A percentile compares a stretch with the other conserved stretches of the same genome.
Evolutionary conservation across 306 rosid genomes (phyloP).

Genomic region (Arachis stenosperma): DNA sequence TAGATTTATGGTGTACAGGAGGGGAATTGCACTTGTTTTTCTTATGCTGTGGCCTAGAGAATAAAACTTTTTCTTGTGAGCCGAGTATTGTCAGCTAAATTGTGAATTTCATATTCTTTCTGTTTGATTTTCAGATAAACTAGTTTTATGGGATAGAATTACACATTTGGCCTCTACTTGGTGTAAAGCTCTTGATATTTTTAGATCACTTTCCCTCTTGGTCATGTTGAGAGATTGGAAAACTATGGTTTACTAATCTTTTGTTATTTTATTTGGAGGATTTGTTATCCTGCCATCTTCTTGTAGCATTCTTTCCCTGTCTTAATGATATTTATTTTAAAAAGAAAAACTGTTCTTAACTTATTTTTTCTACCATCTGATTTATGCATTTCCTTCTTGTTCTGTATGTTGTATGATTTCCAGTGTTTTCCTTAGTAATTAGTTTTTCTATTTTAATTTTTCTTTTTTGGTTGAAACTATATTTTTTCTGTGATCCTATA

Average conservation of each 20-base stretch:
- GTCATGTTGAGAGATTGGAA: no score
- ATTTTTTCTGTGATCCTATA: conserved; percentile 30
- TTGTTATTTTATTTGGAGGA: no score
- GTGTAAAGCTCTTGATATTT: no score
- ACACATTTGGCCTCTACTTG: no score
- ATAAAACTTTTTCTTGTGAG: conserved; percentile 6
- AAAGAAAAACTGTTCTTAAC: neutral
- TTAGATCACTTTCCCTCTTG: no score
- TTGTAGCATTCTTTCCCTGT: no score
- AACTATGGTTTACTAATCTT: no score
- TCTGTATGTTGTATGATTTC: neutral
- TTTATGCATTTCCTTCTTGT: conserved; percentile 30
- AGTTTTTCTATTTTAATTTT: conserved; percentile 8
- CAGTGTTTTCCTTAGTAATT: conserved; percentile 14
- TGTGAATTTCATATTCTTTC: conserved; percentile 10
- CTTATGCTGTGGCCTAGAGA: neutral
- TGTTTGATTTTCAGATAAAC: neutral
- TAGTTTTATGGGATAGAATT: no score
- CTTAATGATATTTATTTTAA: no score
- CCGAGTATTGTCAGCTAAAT: conserved; percentile 22
- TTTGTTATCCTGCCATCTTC: no score
- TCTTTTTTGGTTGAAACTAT: neutral
- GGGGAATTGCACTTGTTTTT: conserved; percentile 21
- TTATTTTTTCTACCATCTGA: conserved; percentile 32
- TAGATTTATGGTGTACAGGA: conserved; percentile 19